Evolutionary conservation across 306 rosid genomes (phyloP), one percentile per base, ranked within the genome.

Genomic region (Vicia faba): DNA sequence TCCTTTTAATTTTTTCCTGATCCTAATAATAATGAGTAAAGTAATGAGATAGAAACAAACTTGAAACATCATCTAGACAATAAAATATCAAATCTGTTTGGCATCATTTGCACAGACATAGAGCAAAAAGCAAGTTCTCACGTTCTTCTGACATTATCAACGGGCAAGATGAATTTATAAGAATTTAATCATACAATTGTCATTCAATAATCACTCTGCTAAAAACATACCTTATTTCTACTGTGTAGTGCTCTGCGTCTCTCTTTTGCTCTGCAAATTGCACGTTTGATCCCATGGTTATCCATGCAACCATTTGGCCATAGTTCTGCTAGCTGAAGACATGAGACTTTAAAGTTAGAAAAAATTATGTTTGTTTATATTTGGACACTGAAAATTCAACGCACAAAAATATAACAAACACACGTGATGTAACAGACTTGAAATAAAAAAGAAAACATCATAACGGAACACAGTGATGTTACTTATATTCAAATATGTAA

Each of bases 271-370:
- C 92, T 80, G 72, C 90, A 83, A 74, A 93, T 84, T 64, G 92
- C 99, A 31, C 83, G 85, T 75, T 88, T 93, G 76, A 93, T 86
- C 69, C 99, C 99, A 79, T 85, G 91, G 79, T 90, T 93, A 79
- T 93, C 99, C 99, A 93, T 93, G 82, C 69, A 82, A 56, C 96
- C 96, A 86, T 66, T 75, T 53, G 97, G 99, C 96, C 96, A 93
- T 84, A 93, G 79, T 65, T 75, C 87, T 1, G 97, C 97, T 57
- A 93, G 95, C 99, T 93, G 89, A 71, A 68, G 44, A 72, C 48
- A 76, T 2, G 29, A 48, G 45, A 75, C 36, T 44, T 50, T 4
- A 36, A 63, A 39, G 60, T 73, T 40, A 36, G 67, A 63, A 62
- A 46, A 64, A 25, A 40, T 50, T 5, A 7, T 19, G 38, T 28